A percentile compares a stretch with the other conserved stretches of the same genome.
These are phyloP conservation scores for Leucogyrophana mollusca DNA, from an alignment of 768 basidiomycete genomes.

Conservation along the genomic window DNA sequence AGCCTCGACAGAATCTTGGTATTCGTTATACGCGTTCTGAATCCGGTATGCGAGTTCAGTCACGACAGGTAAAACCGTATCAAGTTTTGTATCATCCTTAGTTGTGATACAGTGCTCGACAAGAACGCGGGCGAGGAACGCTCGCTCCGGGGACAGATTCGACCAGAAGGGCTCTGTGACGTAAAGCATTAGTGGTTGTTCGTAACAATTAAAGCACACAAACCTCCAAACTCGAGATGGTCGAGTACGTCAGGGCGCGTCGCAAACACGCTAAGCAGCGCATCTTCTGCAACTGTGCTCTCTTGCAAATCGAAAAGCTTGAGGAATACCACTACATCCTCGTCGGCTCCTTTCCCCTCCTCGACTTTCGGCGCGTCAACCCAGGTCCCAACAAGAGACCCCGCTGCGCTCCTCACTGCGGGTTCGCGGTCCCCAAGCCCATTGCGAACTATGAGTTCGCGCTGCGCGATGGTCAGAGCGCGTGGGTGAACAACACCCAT, in stretches of 20 bases:
- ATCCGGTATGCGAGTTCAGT: constrained; percentile 77
- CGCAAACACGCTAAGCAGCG: constrained; percentile 69
- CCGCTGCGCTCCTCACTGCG: constrained; percentile 69
- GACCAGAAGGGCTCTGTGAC: constrained; percentile 69
- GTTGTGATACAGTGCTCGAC: constrained; percentile 70
- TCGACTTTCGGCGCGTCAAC: constrained; percentile 52
- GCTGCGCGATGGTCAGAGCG: constrained; percentile 64
- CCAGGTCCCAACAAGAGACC: constrained; percentile 73
- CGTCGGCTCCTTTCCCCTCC: constrained; percentile 28
- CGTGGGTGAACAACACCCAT: constrained; percentile 64
- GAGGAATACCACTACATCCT: constrained; percentile 48
- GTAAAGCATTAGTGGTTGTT: neutral
- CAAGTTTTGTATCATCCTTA: constrained; percentile 61
- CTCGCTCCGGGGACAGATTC: constrained; percentile 66
- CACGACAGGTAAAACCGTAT: constrained; percentile 77
- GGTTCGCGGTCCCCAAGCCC: constrained; percentile 87
- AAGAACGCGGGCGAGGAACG: constrained; percentile 82
- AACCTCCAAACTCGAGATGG: constrained; percentile 67
- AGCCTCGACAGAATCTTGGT: constrained; percentile 42
- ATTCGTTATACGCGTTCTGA: constrained; percentile 66
- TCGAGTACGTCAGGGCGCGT: constrained; percentile 65
- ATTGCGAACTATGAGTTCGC: constrained; percentile 75
- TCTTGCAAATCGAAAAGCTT: constrained; percentile 58
- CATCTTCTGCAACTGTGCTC: constrained; percentile 68
- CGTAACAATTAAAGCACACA: constrained; percentile 13